Evolutionary conservation across 2,329 filamentous ascomycete genomes (phyloP).

Genomic region (Clarireedia monteithiana): DNA sequence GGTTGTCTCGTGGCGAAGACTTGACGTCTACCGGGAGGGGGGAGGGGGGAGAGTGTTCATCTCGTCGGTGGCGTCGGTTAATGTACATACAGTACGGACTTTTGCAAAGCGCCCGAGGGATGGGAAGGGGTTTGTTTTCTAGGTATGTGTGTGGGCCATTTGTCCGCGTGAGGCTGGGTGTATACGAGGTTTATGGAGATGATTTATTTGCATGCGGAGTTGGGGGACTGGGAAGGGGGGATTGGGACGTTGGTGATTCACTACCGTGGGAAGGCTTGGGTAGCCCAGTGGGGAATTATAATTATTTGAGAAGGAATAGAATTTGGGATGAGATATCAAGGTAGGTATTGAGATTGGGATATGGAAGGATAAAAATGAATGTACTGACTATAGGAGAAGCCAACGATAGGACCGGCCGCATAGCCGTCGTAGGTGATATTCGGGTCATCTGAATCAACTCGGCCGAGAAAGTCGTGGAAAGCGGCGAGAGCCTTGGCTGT

Average conservation of each 20-base stretch:
- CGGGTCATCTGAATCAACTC: conserved; percentile 3
- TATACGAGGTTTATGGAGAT: conserved; percentile 28
- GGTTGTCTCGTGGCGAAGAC: conserved; percentile 30
- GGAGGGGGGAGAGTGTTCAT: conserved; percentile 29
- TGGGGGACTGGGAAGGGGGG: conserved; percentile 8
- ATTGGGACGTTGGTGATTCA: no score
- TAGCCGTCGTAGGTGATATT: conserved; percentile 13
- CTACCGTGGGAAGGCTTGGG: no score
- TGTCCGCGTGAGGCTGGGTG: conserved; percentile 18
- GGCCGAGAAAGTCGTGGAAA: conserved; percentile 20
- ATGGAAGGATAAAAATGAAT: no score
- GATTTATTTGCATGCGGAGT: conserved; percentile 27
- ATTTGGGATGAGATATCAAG: no score
- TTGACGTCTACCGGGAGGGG: conserved; percentile 28
- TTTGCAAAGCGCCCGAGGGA: conserved; percentile 30
- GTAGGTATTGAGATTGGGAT: no score
- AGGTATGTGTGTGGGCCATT: no score
- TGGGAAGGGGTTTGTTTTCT: conserved; percentile 25
- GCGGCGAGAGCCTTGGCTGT: conserved; percentile 19
- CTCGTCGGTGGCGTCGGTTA: conserved; percentile 30
- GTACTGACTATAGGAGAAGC: conserved; percentile 18
- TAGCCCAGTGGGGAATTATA: no score
- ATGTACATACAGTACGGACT: conserved; percentile 27
- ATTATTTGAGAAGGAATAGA: no score
- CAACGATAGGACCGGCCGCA: conserved; percentile 24